phyloP scores from a whole-genome alignment of 148 eudicot genomes.

The Camellia japonica region DNA sequence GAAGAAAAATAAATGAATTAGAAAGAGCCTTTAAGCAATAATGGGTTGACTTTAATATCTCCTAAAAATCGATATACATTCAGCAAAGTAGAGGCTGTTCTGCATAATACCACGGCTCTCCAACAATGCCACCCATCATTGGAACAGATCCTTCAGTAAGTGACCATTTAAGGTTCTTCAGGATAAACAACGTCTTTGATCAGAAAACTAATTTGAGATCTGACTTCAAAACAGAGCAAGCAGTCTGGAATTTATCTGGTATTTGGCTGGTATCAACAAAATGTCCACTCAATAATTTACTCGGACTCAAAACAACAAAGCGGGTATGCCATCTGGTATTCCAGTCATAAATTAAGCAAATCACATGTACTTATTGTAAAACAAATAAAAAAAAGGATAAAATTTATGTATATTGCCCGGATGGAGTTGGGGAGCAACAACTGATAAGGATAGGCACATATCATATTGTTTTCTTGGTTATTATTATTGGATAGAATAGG shows the following conservation, averaged over 20 bases:
- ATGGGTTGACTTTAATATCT: no score
- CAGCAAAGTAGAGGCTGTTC: no score
- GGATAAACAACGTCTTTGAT: not conserved
- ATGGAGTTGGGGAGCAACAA: slow-evolving; percentile 16
- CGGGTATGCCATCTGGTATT: not conserved
- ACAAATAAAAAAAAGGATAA: not conserved
- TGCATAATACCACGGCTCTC: no score
- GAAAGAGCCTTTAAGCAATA: no score
- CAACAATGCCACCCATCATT: not conserved
- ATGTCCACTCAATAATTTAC: not conserved
- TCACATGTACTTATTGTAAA: not conserved
- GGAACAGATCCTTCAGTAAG: not conserved
- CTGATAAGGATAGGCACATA: not conserved
- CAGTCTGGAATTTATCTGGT: not conserved
- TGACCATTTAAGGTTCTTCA: slow-evolving; percentile 1
- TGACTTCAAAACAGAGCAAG: not conserved
- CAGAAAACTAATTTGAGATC: not conserved
- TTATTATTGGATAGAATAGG: slow-evolving; percentile 55
- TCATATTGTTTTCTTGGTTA: not conserved
- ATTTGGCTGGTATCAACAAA: not conserved
- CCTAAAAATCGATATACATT: no score
- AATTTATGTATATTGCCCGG: slow-evolving; percentile 9
- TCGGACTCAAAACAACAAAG: not conserved
- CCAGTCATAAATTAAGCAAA: slow-evolving; percentile 4
- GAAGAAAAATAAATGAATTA: no score